A percentile compares a stretch with the other conserved stretches of the same genome.
Conservation (phyloP, 148 eudicot genomes). For the Cornus florida region DNA sequence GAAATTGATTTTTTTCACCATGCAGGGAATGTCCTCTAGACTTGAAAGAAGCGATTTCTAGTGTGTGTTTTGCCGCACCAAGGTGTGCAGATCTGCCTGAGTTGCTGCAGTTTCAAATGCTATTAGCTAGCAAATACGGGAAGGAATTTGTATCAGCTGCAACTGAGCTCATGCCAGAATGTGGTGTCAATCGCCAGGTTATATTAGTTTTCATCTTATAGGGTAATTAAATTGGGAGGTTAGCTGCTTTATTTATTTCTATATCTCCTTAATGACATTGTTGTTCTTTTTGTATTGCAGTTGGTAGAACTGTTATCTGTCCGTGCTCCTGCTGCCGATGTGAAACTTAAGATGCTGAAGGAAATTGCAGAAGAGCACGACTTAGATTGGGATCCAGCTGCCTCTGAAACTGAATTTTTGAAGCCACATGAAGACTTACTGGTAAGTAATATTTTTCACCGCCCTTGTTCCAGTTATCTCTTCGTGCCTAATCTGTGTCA, state of each 20-base stretch:
- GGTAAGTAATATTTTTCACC: constrained; percentile 33
- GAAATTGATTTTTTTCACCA: neutral
- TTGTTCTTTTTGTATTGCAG: constrained; percentile 36
- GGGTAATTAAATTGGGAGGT: neutral
- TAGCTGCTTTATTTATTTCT: neutral
- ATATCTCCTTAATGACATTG: neutral
- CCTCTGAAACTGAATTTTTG: constrained; percentile 82
- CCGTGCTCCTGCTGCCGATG: constrained; percentile 92
- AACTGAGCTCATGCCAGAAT: constrained; percentile 89
- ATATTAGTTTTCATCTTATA: neutral
- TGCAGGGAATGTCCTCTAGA: constrained; percentile 95
- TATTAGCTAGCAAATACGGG: constrained; percentile 87
- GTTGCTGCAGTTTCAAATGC: constrained; percentile 76
- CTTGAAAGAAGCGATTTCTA: constrained; percentile 96
- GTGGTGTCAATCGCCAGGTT: constrained; percentile 99
- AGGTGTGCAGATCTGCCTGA: constrained; percentile 97
- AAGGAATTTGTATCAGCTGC: constrained; percentile 88
- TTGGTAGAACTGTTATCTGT: constrained; percentile 81
- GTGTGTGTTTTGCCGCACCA: constrained; percentile 96
- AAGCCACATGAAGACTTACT: constrained; percentile 92
- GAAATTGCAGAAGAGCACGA: constrained; percentile 96
- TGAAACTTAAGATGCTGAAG: constrained; percentile 80
- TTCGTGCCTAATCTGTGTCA: neutral
- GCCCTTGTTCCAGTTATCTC: neutral
- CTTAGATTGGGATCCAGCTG: constrained; percentile 94